Evolutionary conservation across 2,329 filamentous ascomycete species (phyloP), one percentile per base, ranked within the genome.

Genomic region (Hypoxylon sp.): DNA sequence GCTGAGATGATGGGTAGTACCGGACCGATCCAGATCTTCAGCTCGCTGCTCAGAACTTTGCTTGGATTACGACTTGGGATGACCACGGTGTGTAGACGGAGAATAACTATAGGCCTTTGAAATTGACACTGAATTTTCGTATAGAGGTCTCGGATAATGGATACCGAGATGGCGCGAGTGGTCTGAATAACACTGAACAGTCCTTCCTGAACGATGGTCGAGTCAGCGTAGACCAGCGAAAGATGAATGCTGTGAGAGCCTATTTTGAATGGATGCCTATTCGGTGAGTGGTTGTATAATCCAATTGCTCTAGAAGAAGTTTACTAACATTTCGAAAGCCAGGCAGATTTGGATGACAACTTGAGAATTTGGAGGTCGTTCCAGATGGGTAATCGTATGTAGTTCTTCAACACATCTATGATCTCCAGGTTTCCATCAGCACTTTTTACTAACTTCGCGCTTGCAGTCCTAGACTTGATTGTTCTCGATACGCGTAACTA

Each of bases 401-500:
- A 91, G 69, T 79, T 2, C 14, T 14, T 2, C 23, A 19, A 11
- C n/a, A n/a, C n/a, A n/a, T 3, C 11, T 21, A 21, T 32, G 6
- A 5, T 19, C 28, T 10, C n/a, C 2, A 30, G 17, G 10, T 13
- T n/a, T 17, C 30, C 14, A 25, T 14, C 1, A 2, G 5, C 10
- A 6, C 11, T 5, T 1, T 1, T 46, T 13, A 25, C 43, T 62
- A 36, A 67, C 59, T 19, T 32, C 21, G 38, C 4, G 4, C 9
- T 19, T 48, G 2, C 19, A 65, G 64, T 68, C 13, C 14, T 91
- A 28, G 90, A 92, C 71, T 80, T 92, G 14, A 85, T 91, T 71
- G 89, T 92, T 79, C 84, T 93, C 2, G 90, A 92, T 73, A 92
- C 90, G 1, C 82, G 90, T 3, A 84, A 91, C 65, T 92, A 92